Percentiles rank a stretch among this genome's conserved stretches.
These are phyloP conservation scores for Mycena filopes DNA, from an alignment of 768 basidiomycete species.

Conservation along the genomic window DNA sequence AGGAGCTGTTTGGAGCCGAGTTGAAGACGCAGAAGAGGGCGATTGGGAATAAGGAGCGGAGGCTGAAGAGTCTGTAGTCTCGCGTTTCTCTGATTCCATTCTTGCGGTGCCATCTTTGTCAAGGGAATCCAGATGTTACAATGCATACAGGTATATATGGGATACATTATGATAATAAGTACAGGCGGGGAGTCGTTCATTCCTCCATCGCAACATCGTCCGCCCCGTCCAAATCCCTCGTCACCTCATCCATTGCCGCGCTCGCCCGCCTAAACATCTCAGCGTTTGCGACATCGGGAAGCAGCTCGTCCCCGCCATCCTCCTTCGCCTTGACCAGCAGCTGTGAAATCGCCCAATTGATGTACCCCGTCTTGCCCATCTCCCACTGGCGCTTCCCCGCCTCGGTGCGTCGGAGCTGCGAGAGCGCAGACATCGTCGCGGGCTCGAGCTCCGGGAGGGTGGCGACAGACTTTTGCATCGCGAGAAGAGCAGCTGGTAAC, in stretches of 20 bases:
- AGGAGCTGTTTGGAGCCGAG: slow-evolving; percentile 72
- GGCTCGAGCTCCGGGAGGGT: slow-evolving; percentile 59
- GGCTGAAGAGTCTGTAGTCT: slow-evolving; percentile 56
- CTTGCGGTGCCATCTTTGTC: neutral
- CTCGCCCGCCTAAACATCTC: slow-evolving; percentile 25
- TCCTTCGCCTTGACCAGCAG: slow-evolving; percentile 50
- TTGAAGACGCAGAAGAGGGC: slow-evolving; percentile 68
- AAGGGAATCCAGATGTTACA: too few relatives aligned
- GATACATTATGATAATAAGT: too few relatives aligned
- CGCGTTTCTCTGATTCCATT: neutral
- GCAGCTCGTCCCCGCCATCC: slow-evolving; percentile 30
- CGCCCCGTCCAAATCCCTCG: neutral
- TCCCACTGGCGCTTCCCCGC: slow-evolving; percentile 85
- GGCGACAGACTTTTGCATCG: slow-evolving; percentile 60
- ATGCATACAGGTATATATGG: too few relatives aligned
- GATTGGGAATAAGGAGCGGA: slow-evolving; percentile 56
- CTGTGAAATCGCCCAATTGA: slow-evolving; percentile 79
- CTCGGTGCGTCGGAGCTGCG: slow-evolving; percentile 53
- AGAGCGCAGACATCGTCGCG: slow-evolving; percentile 48
- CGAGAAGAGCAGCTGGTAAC: slow-evolving; percentile 27
- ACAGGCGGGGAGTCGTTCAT: too few relatives aligned
- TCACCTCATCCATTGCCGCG: slow-evolving; percentile 38
- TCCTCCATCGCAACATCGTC: slow-evolving; percentile 28
- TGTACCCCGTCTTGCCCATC: slow-evolving; percentile 75
- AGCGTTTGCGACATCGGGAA: slow-evolving; percentile 28